Conservation (phyloP, 1,139 yeast species). For the Suhomyces coccinellae region DNA sequence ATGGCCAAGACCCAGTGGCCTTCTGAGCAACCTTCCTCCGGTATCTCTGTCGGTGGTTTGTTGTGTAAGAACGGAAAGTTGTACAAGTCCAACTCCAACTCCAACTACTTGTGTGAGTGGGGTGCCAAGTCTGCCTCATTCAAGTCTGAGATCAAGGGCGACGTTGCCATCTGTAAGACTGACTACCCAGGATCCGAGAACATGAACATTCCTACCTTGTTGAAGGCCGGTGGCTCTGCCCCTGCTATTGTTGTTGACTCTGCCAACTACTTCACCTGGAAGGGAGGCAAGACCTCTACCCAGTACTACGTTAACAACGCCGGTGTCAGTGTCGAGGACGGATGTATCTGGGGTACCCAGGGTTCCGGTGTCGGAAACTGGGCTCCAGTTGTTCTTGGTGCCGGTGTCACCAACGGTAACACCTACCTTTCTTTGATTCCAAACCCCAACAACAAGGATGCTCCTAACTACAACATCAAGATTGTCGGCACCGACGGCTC, state of each 20-base stretch:
- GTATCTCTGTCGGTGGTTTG: slow-evolving; percentile 81
- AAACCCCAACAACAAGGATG: slow-evolving; percentile 67
- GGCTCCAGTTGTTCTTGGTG: slow-evolving; percentile 81
- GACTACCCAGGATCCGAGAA: slow-evolving; percentile 90
- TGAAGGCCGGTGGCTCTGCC: slow-evolving; percentile 55
- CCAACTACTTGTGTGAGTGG: slow-evolving; percentile 74
- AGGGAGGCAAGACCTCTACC: slow-evolving; percentile 66
- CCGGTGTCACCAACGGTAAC: slow-evolving; percentile 62
- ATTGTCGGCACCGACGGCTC: slow-evolving; percentile 60
- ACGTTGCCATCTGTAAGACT: slow-evolving; percentile 79
- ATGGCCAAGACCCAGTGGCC: slow-evolving; percentile 94
- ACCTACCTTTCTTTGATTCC: slow-evolving; percentile 78
- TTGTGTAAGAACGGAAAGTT: slow-evolving; percentile 67
- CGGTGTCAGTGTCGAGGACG: slow-evolving; percentile 70
- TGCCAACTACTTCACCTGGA: slow-evolving; percentile 62
- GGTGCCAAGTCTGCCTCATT: slow-evolving; percentile 65
- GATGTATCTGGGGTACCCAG: slow-evolving; percentile 72
- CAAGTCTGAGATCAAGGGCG: slow-evolving; percentile 52
- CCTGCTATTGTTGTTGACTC: slow-evolving; percentile 69
- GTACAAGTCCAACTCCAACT: slow-evolving; percentile 61
- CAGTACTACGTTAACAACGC: slow-evolving; percentile 83
- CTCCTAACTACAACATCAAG: slow-evolving; percentile 68
- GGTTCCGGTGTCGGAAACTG: slow-evolving; percentile 76
- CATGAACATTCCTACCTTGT: slow-evolving; percentile 79
- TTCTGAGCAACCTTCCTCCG: slow-evolving; percentile 63